A percentile compares a stretch with the other conserved stretches of the same genome.
Evolutionary conservation across 208 protist genomes (phyloP).

Genomic region (Leishmania turanica): DNA sequence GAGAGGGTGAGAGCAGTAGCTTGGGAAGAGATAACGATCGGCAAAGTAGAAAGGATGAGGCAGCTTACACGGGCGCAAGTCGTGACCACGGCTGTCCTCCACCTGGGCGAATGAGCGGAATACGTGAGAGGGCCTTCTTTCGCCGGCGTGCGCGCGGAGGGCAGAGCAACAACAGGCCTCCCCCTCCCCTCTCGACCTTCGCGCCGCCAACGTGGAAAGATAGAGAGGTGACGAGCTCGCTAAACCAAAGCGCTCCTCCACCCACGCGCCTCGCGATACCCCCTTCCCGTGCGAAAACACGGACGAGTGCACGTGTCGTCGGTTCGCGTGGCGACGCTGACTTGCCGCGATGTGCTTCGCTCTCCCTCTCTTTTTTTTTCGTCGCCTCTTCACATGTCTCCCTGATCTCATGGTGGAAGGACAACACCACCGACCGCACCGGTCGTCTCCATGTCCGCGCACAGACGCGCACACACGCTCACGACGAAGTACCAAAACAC

Average conservation of each 20-base stretch:
- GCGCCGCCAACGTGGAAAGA: background rate
- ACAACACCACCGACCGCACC: background rate
- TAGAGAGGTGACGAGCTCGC: background rate
- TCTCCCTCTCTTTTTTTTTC: background rate
- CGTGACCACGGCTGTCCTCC: no score
- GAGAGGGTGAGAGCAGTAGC: background rate
- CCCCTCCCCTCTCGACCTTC: background rate
- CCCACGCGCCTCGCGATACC: background rate
- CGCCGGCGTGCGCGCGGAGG: background rate
- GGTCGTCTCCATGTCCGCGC: background rate
- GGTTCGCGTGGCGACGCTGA: background rate
- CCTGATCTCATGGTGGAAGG: background rate
- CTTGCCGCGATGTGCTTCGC: background rate
- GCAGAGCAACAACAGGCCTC: background rate
- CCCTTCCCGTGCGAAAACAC: background rate
- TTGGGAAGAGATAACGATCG: background rate
- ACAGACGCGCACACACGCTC: background rate
- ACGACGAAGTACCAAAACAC: background rate
- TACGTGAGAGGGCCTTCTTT: background rate
- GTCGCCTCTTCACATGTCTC: background rate
- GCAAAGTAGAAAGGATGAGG: background rate
- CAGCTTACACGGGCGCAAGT: background rate
- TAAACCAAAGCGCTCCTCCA: background rate
- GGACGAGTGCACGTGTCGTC: background rate
- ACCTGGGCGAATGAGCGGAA: background rate